phyloP scores from a whole-genome alignment of 2,329 filamentous ascomycete genomes.

The Fusarium domesticum region DNA sequence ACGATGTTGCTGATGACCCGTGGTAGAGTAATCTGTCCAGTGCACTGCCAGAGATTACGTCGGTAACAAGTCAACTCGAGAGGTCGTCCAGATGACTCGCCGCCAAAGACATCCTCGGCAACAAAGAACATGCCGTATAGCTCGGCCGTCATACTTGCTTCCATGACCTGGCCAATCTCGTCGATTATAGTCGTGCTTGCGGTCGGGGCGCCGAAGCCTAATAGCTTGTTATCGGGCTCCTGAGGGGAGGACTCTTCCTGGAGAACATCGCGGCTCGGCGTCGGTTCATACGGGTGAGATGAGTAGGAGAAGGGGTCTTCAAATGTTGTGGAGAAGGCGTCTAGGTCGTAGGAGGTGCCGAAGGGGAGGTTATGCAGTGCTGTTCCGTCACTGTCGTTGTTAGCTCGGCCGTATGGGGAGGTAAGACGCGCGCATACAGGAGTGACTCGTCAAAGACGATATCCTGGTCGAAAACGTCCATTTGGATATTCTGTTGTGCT shows the following conservation, averaged over 20 bases:
- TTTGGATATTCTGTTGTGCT: slow-evolving; percentile 38
- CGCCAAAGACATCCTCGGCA: slow-evolving; percentile 73
- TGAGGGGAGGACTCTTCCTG: slow-evolving; percentile 50
- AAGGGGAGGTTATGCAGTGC: slow-evolving; percentile 46
- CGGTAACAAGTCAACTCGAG: slow-evolving; percentile 92
- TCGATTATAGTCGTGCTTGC: slow-evolving; percentile 63
- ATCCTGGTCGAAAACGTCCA: slow-evolving; percentile 53
- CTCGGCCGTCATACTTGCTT: slow-evolving; percentile 68
- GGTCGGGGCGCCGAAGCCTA: slow-evolving; percentile 67
- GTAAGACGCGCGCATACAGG: slow-evolving; percentile 41
- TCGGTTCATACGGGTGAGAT: slow-evolving; percentile 45
- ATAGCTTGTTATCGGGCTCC: slow-evolving; percentile 65
- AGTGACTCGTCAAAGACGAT: slow-evolving; percentile 55
- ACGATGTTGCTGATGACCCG: slow-evolving; percentile 64
- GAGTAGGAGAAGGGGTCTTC: slow-evolving; percentile 64
- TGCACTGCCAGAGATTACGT: slow-evolving; percentile 92
- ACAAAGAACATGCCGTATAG: slow-evolving; percentile 88
- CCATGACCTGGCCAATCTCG: slow-evolving; percentile 60
- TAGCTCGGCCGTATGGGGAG: slow-evolving; percentile 10
- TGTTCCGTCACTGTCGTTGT: slow-evolving; percentile 33
- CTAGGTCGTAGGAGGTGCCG: slow-evolving; percentile 59
- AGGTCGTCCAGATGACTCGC: slow-evolving; percentile 55
- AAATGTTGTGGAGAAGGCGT: slow-evolving; percentile 58
- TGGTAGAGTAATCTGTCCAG: slow-evolving; percentile 80
- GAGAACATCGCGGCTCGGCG: slow-evolving; percentile 43